These are phyloP conservation scores for Stephania cephalantha DNA, from an alignment of 164 flowering plant species.

Conservation along the genomic window DNA sequence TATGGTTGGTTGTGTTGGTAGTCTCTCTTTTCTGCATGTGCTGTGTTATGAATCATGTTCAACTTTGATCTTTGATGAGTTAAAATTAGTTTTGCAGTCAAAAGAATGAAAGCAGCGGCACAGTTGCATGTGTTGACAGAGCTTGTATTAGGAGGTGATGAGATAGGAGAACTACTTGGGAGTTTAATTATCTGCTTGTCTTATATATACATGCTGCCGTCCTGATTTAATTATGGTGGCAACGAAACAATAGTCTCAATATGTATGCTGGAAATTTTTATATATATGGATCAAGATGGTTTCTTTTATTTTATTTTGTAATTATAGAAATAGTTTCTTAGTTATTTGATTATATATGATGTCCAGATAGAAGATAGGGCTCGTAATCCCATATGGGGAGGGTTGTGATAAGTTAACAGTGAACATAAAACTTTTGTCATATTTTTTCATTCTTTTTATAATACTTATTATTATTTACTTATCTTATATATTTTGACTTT, in stretches of 20 bases:
- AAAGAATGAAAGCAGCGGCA: not conserved
- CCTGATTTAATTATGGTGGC: not conserved
- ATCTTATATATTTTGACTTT: no score
- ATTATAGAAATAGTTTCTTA: no score
- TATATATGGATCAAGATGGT: not conserved
- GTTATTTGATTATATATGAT: no score
- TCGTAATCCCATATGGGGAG: no score
- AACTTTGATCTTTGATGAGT: constrained; percentile 32
- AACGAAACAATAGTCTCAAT: not conserved
- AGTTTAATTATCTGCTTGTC: not conserved
- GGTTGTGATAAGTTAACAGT: no score
- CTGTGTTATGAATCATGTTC: constrained; percentile 91
- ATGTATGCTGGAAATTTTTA: not conserved
- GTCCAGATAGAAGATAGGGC: no score
- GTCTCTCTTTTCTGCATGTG: constrained; percentile 63
- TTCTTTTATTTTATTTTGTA: not conserved
- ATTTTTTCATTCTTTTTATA: no score
- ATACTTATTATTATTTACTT: no score
- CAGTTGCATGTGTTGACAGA: not conserved
- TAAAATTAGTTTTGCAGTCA: not conserved
- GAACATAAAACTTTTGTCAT: no score
- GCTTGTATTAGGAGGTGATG: constrained; percentile 10
- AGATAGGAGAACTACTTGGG: not conserved
- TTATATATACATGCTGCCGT: not conserved
- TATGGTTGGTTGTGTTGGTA: constrained; percentile 74